Evolutionary conservation across 805 yeast species (phyloP), one percentile per base, ranked within the genome.

Genomic region (Candida ulmi): DNA sequence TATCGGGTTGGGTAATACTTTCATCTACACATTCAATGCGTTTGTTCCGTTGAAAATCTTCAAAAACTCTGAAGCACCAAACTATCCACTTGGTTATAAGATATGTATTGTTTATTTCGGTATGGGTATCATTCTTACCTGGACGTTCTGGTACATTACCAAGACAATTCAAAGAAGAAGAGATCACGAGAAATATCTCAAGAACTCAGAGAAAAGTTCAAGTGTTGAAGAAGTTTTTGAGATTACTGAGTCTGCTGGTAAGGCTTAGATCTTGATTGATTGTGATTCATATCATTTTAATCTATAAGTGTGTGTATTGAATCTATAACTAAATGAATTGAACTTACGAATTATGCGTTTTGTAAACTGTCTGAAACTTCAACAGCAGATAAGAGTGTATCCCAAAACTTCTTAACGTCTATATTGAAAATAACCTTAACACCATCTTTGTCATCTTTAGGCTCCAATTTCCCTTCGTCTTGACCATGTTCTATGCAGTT

Each of bases 361-460:
- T n/a, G n/a, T n/a, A n/a, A n/a, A n/a, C n/a, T n/a, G n/a, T n/a
- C 72, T 6, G 69, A 69, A 15, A 40, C 38, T 4, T 58, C 61
- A 24, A 72, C 53, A 1, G 69, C 61, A 1, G 46, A 41, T 17
- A 67, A 55, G 1, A 74, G 53, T 28, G 65, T 54, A 7, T 62
- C 47, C 81, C 81, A 76, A 47, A 74, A 74, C 33, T 51, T 55
- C 7, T 50, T 46, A 21, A 70, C 58, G 41, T 72, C 58, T 41
- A 72, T 42, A 25, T 58, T 57, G 21, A 56, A 53, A n/a, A 69
- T 61, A 2, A 73, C 69, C 17, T 50, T 58, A 8, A 59, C 55
- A 5, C 76, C 78, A 11, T 46, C 34, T 3, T 39, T 39, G 11
- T 45, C 46, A 23, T 42, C 35, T 11, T 42, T 31, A 15, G 46